These are phyloP conservation scores for Candida silvatica DNA, from an alignment of 805 yeast genomes.

Conservation along the genomic window DNA sequence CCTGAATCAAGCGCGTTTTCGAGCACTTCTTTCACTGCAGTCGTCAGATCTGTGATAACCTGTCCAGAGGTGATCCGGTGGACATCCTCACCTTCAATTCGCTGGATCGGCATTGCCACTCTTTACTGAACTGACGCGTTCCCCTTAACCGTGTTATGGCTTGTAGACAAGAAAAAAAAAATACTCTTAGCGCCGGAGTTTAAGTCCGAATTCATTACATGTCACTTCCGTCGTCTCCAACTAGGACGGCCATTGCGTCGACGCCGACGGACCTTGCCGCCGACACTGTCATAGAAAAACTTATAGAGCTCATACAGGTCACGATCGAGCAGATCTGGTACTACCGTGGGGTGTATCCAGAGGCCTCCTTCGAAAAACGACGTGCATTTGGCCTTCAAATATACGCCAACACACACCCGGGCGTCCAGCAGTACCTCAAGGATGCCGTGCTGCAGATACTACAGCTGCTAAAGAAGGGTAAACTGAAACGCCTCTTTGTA, in stretches of 20 bases:
- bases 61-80: constrained; percentile 87
- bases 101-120: constrained; percentile 23
- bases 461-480: constrained; percentile 13
- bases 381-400: constrained; percentile 35
- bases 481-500: constrained; percentile 16
- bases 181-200: too few species aligned
- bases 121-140: too few species aligned
- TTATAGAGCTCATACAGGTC: constrained; percentile 42
- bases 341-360: constrained; percentile 44
- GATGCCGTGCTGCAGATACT: constrained; percentile 20
- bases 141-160: too few species aligned
- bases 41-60: constrained; percentile 71
- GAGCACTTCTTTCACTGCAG: constrained; percentile 76
- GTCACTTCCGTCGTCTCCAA: constrained; percentile 1
- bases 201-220: too few species aligned
- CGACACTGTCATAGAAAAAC: constrained; percentile 9
- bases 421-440: constrained; percentile 29
- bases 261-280: neutral
- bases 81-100: constrained; percentile 45
- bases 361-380: constrained; percentile 34
- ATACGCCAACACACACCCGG: constrained; percentile 39
- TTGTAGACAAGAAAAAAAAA: too few species aligned
- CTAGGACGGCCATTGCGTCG: neutral
- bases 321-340: constrained; percentile 49
- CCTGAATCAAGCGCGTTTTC: constrained; percentile 84